Evolutionary conservation across 257 asterid genomes (phyloP), one percentile per base, ranked within the genome.

Genomic region (Datura wrightii): DNA sequence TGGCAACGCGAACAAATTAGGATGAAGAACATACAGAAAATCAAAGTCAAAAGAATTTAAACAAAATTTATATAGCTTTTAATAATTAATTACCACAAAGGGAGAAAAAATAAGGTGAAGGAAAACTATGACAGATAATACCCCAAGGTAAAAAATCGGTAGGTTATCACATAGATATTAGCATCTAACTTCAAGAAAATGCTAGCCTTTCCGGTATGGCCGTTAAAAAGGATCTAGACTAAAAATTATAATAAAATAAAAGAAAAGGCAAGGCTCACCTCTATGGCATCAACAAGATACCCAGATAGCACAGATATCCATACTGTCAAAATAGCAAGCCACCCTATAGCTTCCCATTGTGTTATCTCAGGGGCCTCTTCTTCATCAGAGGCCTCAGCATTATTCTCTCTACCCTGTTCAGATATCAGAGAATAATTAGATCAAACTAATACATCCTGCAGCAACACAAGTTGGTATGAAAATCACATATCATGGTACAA

Each of bases 271-370:
- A 24, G 4, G 8, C 31, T 79, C 86, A 96, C 99, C 98, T 93
- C 92, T 59, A 96, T 93, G 67, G 98, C 97, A 84, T 93, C 98
- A 41, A 96, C 98, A 42, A 96, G 98, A 90, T 93, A 96, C 84
- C 96, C 99, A 24, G 99, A 96, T 31, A 96, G 89, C 83, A 96
- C 89, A 58, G 98, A 96, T 86, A 96, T 96, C 97, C 97, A 94
- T 76, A 93, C 44, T 76, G 99, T 96, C 87, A 94, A 91, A 74
- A 94, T 83, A 37, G 97, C 92, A 82, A 96, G 98, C 98, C 99
- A 96, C 71, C 87, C 93, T 41, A 96, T 87, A 82, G 97, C 92
- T 94, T 96, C 98, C 98, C 98, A 93, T 19, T 85, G 92, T 19
- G 94, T 89, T 63, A 96, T 92, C 91, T 96, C 98, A 0, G 97